Percentiles rank a stretch among this genome's conserved stretches.
phyloP scores from a whole-genome alignment of 164 flowering plant genomes.

The Vitis riparia region DNA sequence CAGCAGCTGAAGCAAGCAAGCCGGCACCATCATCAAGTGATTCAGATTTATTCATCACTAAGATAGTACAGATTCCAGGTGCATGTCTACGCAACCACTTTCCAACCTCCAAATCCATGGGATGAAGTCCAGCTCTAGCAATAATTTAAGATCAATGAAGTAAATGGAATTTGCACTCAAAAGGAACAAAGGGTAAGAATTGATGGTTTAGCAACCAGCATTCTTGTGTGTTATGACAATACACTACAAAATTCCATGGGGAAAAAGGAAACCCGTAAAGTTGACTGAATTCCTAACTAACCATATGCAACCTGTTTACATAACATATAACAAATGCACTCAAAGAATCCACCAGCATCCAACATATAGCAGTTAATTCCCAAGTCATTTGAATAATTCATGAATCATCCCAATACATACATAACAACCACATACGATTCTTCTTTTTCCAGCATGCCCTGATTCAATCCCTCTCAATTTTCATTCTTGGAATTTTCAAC shows the following conservation, averaged over 20 bases:
- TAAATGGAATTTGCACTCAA: neutral
- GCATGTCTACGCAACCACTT: constrained; percentile 93
- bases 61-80: constrained; percentile 53
- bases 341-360: too few relatives aligned
- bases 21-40: constrained; percentile 67
- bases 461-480: neutral
- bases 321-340: too few relatives aligned
- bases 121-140: constrained; percentile 78
- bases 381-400: too few relatives aligned
- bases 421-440: too few relatives aligned
- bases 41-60: constrained; percentile 90
- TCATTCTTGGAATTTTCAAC: neutral
- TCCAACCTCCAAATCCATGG: constrained; percentile 89
- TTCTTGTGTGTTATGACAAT: too few relatives aligned
- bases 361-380: too few relatives aligned
- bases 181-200: neutral
- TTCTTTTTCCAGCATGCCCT: neutral
- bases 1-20: constrained; percentile 57
- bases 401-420: too few relatives aligned
- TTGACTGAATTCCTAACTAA: too few relatives aligned
- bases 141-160: constrained; percentile 4
- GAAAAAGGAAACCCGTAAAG: too few relatives aligned
- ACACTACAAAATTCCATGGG: too few relatives aligned
- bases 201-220: too few relatives aligned
- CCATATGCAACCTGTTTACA: too few relatives aligned